Evolutionary conservation across 1,284 basidiomycete genomes (phyloP), one percentile per base, ranked within the genome.

Genomic region (Blastosporella zonata): DNA sequence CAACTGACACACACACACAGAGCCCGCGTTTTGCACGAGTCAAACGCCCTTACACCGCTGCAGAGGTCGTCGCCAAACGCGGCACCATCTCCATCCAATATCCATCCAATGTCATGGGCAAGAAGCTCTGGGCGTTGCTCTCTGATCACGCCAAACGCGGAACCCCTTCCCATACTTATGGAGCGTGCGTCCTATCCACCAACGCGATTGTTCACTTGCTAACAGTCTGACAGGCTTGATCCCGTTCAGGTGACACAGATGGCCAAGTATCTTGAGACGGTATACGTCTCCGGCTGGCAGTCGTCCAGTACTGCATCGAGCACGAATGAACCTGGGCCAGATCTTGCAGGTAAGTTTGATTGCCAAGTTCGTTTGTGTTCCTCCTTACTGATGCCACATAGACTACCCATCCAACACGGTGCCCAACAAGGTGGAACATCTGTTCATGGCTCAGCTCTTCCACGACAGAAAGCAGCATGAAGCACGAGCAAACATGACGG

Each of bases 221-320:
- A 21, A 43, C 31, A 35, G 29, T 46, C 23, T 7, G 37, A 10
- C 57, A 95, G 93, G 25, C 84, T 99, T 55, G 97, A 99, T 70
- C 93, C 95, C 1, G 94, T 99, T 10, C 96, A 99, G 73, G 80
- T 94, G 58, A 93, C 94, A 0, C 96, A 99, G 71, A 99, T 99
- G 96, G 95, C 95, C 27, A 96, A 96, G 67, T 90, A 97, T 69
- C 87, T 97, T 60, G 96, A 99, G 71, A 96, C 94, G 2, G 90
- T 99, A 57, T 99, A 99, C 67, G 92, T 99, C 43, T 98, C 95
- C 10, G 96, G 96, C 7, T 99, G 96, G 95, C 92, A 93, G 61
- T 90, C 87, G 12, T 93, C 90, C 13, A 97, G 93, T 58, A 97
- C 93, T 3, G 91, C 91, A 22, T 90, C 90, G 0, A 90, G 84